These are phyloP conservation scores for Suillus sp. DNA, from an alignment of 768 basidiomycete genomes.

Conservation along the genomic window DNA sequence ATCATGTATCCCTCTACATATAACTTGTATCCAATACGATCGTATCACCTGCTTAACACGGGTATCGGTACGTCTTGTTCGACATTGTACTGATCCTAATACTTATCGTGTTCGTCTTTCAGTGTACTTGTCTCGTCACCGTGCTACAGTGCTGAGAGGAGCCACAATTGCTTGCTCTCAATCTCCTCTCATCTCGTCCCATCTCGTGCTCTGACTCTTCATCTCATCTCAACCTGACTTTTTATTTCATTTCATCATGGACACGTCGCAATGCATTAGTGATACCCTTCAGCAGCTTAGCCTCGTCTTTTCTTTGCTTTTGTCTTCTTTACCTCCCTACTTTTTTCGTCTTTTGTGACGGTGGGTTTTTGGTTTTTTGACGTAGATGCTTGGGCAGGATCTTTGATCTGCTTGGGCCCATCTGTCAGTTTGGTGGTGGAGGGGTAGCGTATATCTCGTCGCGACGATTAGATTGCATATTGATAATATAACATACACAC, in stretches of 20 bases:
- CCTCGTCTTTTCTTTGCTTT: neutral
- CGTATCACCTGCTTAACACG: neutral
- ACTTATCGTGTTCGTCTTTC: neutral
- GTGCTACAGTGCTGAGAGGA: neutral
- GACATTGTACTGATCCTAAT: neutral
- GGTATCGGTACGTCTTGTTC: neutral
- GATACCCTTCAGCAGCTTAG: neutral
- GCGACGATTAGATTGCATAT: too few species aligned
- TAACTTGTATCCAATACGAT: neutral
- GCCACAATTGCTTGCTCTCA: neutral
- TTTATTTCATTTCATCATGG: slow-evolving; percentile 6
- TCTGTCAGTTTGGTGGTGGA: neutral
- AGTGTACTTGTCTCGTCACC: neutral
- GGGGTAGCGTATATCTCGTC: neutral
- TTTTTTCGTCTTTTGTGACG: neutral
- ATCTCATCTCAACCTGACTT: slow-evolving; percentile 1
- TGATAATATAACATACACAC: too few species aligned
- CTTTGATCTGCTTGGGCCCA: neutral
- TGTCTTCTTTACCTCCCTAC: too few species aligned
- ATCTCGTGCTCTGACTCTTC: neutral
- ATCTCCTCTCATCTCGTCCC: neutral
- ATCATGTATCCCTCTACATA: neutral
- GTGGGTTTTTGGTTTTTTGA: neutral
- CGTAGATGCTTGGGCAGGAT: neutral
- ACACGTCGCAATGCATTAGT: neutral